Evolutionary conservation across 768 basidiomycete genomes (phyloP), one percentile per base, ranked within the genome.

Genomic region (Mycena crocata): DNA sequence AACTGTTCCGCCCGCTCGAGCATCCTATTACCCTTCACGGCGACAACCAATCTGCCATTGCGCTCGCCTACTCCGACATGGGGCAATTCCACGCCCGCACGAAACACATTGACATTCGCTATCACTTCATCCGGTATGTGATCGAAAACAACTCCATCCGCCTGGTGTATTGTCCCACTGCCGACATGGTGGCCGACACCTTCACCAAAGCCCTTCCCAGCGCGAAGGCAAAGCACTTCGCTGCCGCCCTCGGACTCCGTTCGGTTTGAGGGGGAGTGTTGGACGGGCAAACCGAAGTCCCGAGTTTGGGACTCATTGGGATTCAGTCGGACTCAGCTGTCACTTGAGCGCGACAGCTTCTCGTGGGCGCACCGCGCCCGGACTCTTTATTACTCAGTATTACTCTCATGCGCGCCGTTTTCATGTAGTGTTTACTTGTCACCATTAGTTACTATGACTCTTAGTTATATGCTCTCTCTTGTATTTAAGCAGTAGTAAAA

Each of bases 21-120:
- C 3, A 2, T 12, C 49, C 49, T 10, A 51, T n/a, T 21, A 51
- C 49, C 2, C 49, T 51, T 5, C 28, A 30, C 17, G 26, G 26
- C 14, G 48, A 49, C 48, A 49, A 49, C 19, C 45, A 46, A 17
- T 31, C 48, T 21, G 48, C 48, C 48, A 49, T 49, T 7, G 48
- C 48, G 6, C 49, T 51, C 31, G 49, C 49, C 26, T 30, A 49
- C 17, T 28, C 26, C n/a, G 7, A 51, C 30, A 31, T 30, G 17
- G 28, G 24, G 9, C 54, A 55, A 28, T 37, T 26, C 37, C 54
- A 55, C 23, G 54, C 34, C 15, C 54, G 54, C 3, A 55, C 34
- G 12, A 55, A 55, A n/a, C 54, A 55, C 37, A 55, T 55, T 19
- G 54, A 55, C 23, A 40, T 55, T 4, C 54, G 37, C 5, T 55